These are phyloP conservation scores for Bertia moriformis DNA, from an alignment of 2,329 filamentous ascomycete genomes.

Conservation along the genomic window DNA sequence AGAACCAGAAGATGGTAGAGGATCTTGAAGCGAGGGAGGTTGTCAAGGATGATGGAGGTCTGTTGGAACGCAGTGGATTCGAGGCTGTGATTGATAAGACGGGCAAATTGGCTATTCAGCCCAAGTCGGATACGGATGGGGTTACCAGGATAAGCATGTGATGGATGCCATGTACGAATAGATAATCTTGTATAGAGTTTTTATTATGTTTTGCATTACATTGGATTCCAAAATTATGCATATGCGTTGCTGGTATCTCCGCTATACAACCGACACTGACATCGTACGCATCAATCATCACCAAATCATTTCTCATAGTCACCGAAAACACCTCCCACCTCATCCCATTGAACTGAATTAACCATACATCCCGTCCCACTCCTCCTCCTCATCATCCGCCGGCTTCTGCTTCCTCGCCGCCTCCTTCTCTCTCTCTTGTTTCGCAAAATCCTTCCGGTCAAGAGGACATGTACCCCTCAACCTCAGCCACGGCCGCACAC, in stretches of 20 bases:
- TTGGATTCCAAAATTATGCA: no score
- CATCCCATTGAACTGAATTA: no score
- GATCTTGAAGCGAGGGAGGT: slow-evolving; percentile 26
- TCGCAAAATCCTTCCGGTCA: slow-evolving; percentile 41
- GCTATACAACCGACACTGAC: no score
- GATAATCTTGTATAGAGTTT: no score
- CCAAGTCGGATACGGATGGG: not conserved
- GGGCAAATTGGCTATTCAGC: not conserved
- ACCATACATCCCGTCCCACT: slow-evolving; percentile 30
- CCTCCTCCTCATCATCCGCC: slow-evolving; percentile 23
- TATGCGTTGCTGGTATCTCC: no score
- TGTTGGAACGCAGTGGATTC: not conserved
- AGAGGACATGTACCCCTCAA: slow-evolving; percentile 49
- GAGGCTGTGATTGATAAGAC: not conserved
- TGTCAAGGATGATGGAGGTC: slow-evolving; percentile 9
- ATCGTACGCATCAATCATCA: no score
- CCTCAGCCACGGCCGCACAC: slow-evolving; percentile 49
- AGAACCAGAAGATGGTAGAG: slow-evolving; percentile 12
- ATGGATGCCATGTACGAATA: not conserved
- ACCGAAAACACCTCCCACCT: no score
- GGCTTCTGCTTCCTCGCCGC: slow-evolving; percentile 10
- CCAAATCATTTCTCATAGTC: no score
- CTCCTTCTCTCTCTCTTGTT: slow-evolving; percentile 23
- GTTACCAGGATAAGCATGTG: not conserved
- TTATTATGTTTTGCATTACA: no score